Evolutionary conservation across 2,329 filamentous ascomycete species (phyloP), one percentile per base, ranked within the genome.

Genomic region (Hypoxylon sp.): DNA sequence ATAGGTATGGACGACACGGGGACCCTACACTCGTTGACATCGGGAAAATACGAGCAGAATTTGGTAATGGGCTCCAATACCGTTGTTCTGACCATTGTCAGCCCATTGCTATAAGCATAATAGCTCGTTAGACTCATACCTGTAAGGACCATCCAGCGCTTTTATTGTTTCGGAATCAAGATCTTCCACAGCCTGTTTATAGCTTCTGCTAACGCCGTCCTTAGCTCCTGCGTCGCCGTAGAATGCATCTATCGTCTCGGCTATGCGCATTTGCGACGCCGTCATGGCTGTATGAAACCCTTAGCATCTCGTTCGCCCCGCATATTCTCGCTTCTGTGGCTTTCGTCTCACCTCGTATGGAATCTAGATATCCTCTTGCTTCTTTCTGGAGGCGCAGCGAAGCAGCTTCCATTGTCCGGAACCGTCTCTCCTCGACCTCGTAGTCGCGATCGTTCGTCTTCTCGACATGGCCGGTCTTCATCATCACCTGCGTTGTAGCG

Each of bases 401-500:
- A 15, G 97, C 96, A 5, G 94, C 91, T 81, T 99, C 96, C 93
- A 99, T 98, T 3, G 95, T 98, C 74, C 93, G 92, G 85, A 97
- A 99, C 73, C 96, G 94, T 80, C 95, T 90, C 82, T 97, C 93
- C 82, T 99, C 97, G 58, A 98, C 95, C 82, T 98, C 96, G 81
- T 98, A 99, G 80, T 98, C 96, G 74, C 97, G 93, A 83, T 99
- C 96, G 80, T 95, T 98, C 27, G 96, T 99, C 84, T 96, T 95
- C 83, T 99, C 96, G 76, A 99, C 97, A 85, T 98, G 96, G 67
- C 96, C 93, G 64, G 94, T 97, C 88, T 99, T 99, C 95, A 99
- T 98, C 93, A 99, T 98, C 70, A 98, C 95, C 90, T 98, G 94
- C 84, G 97, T 99, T 82, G 95, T 98, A 77, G 95, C 95, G 85